Evolutionary conservation across 495 filamentous ascomycete genomes (phyloP), one percentile per base, ranked within the genome.

Genomic region (Cryomyces minteri): DNA sequence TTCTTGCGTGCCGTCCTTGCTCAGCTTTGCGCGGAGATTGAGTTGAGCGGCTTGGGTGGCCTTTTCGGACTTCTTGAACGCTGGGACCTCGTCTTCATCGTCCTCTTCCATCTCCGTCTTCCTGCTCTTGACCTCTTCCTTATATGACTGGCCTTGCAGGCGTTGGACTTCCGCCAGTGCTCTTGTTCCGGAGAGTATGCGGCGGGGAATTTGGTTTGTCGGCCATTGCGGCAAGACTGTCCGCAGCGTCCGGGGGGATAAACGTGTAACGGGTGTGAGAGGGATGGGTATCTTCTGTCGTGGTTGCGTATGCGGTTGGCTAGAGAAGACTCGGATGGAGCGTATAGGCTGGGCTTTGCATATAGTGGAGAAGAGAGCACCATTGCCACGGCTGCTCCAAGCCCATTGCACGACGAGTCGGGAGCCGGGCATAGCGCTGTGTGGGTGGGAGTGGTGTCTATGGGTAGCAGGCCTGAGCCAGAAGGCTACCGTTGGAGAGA

Each of bases 11-110:
- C 82, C 79, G 39, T 92, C 85, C 56, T 86, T 94, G 32, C 76
- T 79, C 34, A 98, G 66, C 39, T 78, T 81, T 30, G 90, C 92
- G 40, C 80, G 78, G 51, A 96, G 69, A 59, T 98, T 93, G 39
- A 96, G 66, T 52, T 95, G 77, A 4, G 86, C 78, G n/a, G 86
- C 88, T 57, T 88, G 79, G 4, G 74, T 72, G 33, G 86, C 90
- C 61, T 81, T 85, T 61, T 88, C 87, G 0, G 78, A 76, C 28
- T 72, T 62, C 51, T 66, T 70, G 55, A 84, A 84, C 31, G 69
- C 76, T 51, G 70, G 55, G n/a, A 71, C 68, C 34, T 61, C 62
- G n/a, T 70, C 66, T 43, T 72, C 68, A 29, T 70, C 59, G 30
- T 61, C 54, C 39, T 62, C 58, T 44, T 67, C 65, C 8, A 51